Evolutionary conservation across 163 green algal species (phyloP).

Genomic region (Smithsoniella earleae): DNA sequence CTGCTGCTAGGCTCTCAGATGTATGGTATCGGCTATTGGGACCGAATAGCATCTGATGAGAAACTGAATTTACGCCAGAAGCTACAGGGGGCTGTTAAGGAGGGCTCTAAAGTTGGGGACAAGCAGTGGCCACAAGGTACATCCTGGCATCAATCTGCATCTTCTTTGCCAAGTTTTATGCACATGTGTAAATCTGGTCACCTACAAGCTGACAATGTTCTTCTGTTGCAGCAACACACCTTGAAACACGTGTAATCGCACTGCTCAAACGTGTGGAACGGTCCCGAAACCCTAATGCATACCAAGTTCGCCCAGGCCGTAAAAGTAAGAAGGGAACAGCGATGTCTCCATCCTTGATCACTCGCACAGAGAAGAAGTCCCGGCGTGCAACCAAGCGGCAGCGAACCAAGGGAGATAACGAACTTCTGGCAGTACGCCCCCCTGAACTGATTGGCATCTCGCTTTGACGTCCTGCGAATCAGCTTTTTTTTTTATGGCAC

Average conservation of each 20-base stretch:
- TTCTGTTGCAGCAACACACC: constrained; percentile 56
- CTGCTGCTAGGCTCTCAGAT: constrained; percentile 70
- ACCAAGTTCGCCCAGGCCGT: background rate
- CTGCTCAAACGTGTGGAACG: constrained; percentile 63
- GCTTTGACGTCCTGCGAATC: background rate
- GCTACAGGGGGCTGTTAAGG: constrained; percentile 41
- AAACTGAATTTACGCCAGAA: constrained; percentile 58
- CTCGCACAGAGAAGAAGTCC: background rate
- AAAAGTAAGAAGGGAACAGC: background rate
- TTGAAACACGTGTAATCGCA: constrained; percentile 63
- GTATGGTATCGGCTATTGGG: constrained; percentile 54
- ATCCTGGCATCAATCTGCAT: background rate
- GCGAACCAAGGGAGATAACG: background rate
- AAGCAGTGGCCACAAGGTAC: constrained; percentile 14
- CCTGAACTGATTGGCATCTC: too few species aligned
- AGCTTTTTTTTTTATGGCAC: background rate
- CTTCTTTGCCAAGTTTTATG: too few species aligned
- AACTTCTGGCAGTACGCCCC: background rate
- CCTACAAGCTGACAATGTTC: too few species aligned
- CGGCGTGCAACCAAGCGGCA: constrained; percentile 16
- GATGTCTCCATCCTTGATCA: background rate
- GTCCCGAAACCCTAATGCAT: background rate
- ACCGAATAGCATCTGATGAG: constrained; percentile 53
- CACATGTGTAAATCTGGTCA: too few species aligned
- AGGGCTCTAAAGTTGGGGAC: constrained; percentile 11